Evolutionary conservation across 2,329 filamentous ascomycete species (phyloP), one percentile per base, ranked within the genome.

Genomic region (Botrytis sinoallii): DNA sequence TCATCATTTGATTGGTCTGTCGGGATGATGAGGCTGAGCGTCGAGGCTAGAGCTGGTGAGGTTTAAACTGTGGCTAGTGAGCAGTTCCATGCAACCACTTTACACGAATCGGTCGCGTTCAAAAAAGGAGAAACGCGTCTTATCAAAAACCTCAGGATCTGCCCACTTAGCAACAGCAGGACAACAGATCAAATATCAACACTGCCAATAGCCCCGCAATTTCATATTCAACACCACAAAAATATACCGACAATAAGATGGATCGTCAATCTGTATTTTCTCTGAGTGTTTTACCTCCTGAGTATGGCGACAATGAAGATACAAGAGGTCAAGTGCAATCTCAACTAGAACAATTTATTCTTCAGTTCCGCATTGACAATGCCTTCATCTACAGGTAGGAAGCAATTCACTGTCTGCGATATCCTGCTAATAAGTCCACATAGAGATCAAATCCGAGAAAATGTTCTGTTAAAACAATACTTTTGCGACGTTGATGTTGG

Each of bases 401-500:
- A 46, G 32, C n/a, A 59, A 73, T 59, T 32, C 42, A 25, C 40
- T n/a, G 52, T 46, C 64, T 65, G n/a, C 22, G 60, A 32, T 16
- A n/a, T 29, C 32, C 40, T 46, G n/a, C 82, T 86, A 74, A 85
- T 4, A 3, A 35, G 35, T 52, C 2, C 52, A 25, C 42, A 57
- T 79, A 97, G 96, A 88, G 95, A 98, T 80, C 96, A 98, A 84
- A 89, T 99, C 74, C 90, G 93, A 79, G 94, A 98, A 81, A 99
- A 99, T 85, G 94, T 96, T 12, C 88, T 98, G 1, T 87, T 97
- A 60, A 96, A 97, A 82, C 94, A 95, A 79, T 98, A 94, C 85
- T 98, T 92, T 83, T 98, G 96, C 85, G 95, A 99, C 82, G 89
- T 99, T 81, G 95, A 99, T 82, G 93, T 99, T 79, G 93, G 93